Conservation (phyloP, 2,329 filamentous ascomycete genomes). For the Fusarium transvaalense region DNA sequence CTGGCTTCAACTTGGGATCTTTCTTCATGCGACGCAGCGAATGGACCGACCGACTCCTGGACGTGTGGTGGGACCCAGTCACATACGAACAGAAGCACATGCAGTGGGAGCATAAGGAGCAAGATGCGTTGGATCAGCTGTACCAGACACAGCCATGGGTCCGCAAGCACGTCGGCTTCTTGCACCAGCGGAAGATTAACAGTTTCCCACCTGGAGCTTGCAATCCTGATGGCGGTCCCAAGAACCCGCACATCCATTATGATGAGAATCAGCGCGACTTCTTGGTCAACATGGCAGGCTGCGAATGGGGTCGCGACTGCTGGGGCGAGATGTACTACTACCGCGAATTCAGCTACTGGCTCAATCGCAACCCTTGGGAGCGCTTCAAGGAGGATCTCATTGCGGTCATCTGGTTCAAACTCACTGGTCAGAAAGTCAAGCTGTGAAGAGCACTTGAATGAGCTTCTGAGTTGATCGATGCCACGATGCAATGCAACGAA, state of each 20-base stretch:
- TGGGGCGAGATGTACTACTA: constrained; percentile 99
- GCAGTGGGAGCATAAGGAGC: constrained; percentile 99
- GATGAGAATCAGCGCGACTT: constrained; percentile 88
- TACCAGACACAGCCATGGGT: constrained; percentile 95
- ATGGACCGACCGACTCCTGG: constrained; percentile 92
- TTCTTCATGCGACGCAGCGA: constrained; percentile 89
- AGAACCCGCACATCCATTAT: constrained; percentile 87
- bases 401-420: constrained; percentile 71
- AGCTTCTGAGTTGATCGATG: constrained; percentile 2
- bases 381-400: constrained; percentile 76
- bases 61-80: constrained; percentile 99
- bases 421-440: constrained; percentile 72
- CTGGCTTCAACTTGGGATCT: constrained; percentile 94
- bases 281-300: constrained; percentile 97
- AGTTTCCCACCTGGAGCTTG: constrained; percentile 93
- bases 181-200: constrained; percentile 93
- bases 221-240: constrained; percentile 72
- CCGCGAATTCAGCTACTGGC: constrained; percentile 87
- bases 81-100: constrained; percentile 98
- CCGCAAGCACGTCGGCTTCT: constrained; percentile 86
- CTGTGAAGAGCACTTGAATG: constrained; percentile 54
- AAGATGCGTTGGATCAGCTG: constrained; percentile 92
- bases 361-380: constrained; percentile 89
- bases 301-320: constrained; percentile 95
- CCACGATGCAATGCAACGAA: neutral